These are phyloP conservation scores for Candida sanyaensis DNA, from an alignment of 1,139 yeast genomes.

Conservation along the genomic window DNA sequence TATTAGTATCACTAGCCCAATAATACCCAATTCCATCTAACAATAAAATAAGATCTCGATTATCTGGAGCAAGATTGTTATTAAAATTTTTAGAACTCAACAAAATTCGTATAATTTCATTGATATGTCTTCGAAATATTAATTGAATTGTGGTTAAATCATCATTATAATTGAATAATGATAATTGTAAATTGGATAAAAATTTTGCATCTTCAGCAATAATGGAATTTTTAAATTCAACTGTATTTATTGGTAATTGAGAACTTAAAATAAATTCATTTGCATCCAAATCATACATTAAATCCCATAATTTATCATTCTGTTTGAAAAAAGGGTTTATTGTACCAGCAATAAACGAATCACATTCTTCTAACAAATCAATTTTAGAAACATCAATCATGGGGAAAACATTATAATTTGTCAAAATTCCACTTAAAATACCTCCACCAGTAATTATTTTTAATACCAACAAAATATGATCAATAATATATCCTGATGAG, in stretches of 20 bases:
- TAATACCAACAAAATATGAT: slow-evolving; percentile 53
- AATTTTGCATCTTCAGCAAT: slow-evolving; percentile 51
- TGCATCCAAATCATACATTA: slow-evolving; percentile 56
- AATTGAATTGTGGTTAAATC: slow-evolving; percentile 51
- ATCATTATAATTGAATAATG: slow-evolving; percentile 48
- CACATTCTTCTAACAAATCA: slow-evolving; percentile 53
- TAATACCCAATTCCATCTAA: slow-evolving; percentile 48
- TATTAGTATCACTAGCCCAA: slow-evolving; percentile 46
- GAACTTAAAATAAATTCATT: slow-evolving; percentile 43
- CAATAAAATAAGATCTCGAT: slow-evolving; percentile 27
- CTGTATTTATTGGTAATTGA: slow-evolving; percentile 15
- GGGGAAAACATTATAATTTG: slow-evolving; percentile 55
- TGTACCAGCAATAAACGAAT: slow-evolving; percentile 64
- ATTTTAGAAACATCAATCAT: slow-evolving; percentile 63
- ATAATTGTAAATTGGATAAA: slow-evolving; percentile 44
- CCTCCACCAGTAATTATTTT: slow-evolving; percentile 64
- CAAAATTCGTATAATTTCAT: slow-evolving; percentile 44
- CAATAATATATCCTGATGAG: slow-evolving; percentile 57
- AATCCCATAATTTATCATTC: slow-evolving; percentile 60
- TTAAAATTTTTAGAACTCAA: slow-evolving; percentile 42
- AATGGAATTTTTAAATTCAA: slow-evolving; percentile 31
- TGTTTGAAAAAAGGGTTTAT: slow-evolving; percentile 66
- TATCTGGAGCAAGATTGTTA: slow-evolving; percentile 16
- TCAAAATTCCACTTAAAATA: slow-evolving; percentile 50
- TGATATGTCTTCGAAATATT: slow-evolving; percentile 49